Evolutionary conservation across 129 eudicot species (phyloP), one percentile per base, ranked within the genome.

Genomic region (Artemisia argyi): DNA sequence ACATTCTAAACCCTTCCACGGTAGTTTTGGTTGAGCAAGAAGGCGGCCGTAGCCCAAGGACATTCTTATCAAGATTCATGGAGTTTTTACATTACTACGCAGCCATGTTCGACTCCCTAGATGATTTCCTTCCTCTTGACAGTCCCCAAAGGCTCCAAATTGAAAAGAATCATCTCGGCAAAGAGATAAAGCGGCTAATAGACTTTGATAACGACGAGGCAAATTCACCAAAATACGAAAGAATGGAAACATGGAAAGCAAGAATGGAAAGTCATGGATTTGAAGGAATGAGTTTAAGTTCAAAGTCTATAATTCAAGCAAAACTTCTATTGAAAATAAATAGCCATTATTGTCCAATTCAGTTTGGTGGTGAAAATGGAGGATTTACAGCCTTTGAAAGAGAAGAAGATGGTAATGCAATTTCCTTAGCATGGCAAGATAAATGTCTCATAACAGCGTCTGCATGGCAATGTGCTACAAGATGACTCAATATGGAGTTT

Each of bases 341-440:
- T 48, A 86, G 86, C 80, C 83, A 84, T 73, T 74, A 54, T 59
- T 78, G 78, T 61, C 85, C 91, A 0, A 19, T 46, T 16, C 78
- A 76, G 5, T 79, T 73, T 68, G 89, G 80, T 17, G 80, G 86
- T 13, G 89, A 79, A 66, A 84, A 80, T 65, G 79, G 87, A 22
- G 96, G 96, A 19, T 89, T 89, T 32, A 61, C 79, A 17, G 82
- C 82, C 12, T 79, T 76, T 17, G 89, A 86, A 70, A 86, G 84
- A 72, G 84, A 81, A 26, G 77, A 79, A 28, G 75, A 75, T 20
- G 92, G 87, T 1, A 78, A 66, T 59, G 87, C 87, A 5, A 82
- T 89, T 35, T 89, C 96, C 12, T 48, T 89, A 7, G 89, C 87
- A 3, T 89, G 96, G 96, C 96, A 89, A 82, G 92, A 86, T 16